A percentile compares a stretch with the other conserved stretches of the same genome.
phyloP scores from a whole-genome alignment of 768 basidiomycete species.

The Tremella fuciformis region DNA sequence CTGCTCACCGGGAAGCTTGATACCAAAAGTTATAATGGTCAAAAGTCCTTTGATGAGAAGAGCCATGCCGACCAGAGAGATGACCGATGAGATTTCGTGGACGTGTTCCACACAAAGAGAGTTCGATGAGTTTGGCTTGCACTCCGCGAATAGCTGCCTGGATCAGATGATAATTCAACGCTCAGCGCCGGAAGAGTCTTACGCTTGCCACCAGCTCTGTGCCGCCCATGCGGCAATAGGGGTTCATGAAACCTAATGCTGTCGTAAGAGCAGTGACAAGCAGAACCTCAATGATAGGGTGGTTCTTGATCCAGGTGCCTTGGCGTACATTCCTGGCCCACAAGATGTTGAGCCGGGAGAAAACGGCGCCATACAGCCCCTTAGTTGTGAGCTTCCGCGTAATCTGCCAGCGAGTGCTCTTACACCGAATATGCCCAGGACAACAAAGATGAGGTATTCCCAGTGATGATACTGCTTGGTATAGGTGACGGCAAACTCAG shows the following conservation, averaged over 20 bases:
- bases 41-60: conserved; percentile 76
- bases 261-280: conserved; percentile 76
- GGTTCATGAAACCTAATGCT: conserved; percentile 76
- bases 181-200: conserved; percentile 49
- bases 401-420: conserved; percentile 30
- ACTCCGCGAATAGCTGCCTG: conserved; percentile 65
- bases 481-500: conserved; percentile 45
- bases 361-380: conserved; percentile 83
- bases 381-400: conserved; percentile 45
- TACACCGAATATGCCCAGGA: conserved; percentile 87
- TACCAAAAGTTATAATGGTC: conserved; percentile 87
- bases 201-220: conserved; percentile 91
- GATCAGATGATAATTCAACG: background rate
- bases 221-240: conserved; percentile 87
- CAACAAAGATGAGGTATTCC: conserved; percentile 77
- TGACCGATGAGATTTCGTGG: conserved; percentile 61
- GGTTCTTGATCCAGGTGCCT: conserved; percentile 71
- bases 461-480: conserved; percentile 85
- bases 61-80: conserved; percentile 66
- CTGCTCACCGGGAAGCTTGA: conserved; percentile 55
- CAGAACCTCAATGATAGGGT: conserved; percentile 79
- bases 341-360: conserved; percentile 78
- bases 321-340: conserved; percentile 82
- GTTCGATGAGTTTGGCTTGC: conserved; percentile 61
- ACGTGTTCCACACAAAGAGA: conserved; percentile 65